phyloP scores from a whole-genome alignment of 1,284 basidiomycete species.

The Coniophora puteana region DNA sequence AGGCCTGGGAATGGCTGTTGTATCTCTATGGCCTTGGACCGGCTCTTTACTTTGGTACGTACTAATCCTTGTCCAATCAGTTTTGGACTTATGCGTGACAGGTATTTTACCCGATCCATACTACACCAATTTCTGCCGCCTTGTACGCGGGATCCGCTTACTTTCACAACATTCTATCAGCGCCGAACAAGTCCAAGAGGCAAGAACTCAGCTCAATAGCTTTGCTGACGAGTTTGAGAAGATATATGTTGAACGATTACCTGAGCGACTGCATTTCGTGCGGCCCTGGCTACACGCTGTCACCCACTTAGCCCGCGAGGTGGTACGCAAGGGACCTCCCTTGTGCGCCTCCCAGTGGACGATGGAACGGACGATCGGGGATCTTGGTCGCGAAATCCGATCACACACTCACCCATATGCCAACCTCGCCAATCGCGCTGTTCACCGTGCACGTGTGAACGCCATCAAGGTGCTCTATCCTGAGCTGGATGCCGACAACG shows the following conservation, averaged over 20 bases:
- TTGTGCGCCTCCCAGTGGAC: conserved; percentile 8
- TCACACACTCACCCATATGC: conserved; percentile 2
- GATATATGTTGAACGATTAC: not conserved
- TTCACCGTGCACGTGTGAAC: too few species aligned
- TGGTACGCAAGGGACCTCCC: conserved; percentile 21
- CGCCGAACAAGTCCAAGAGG: not conserved
- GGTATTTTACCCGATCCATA: conserved; percentile 21
- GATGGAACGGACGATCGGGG: not conserved
- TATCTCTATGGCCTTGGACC: conserved; percentile 21
- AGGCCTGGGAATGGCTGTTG: conserved; percentile 23
- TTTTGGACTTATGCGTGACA: too few species aligned
- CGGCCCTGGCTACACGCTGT: conserved; percentile 2
- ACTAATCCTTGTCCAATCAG: too few species aligned
- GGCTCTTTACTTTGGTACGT: conserved; percentile 13
- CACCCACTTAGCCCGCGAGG: conserved; percentile 14
- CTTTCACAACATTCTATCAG: conserved; percentile 4
- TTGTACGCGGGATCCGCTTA: conserved; percentile 1
- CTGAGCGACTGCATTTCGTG: conserved; percentile 1
- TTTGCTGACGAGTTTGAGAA: conserved; percentile 1
- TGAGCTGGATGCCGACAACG: too few species aligned
- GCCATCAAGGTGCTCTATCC: too few species aligned
- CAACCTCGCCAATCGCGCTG: conserved; percentile 1
- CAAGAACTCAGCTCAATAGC: not conserved
- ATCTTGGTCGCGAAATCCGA: conserved; percentile 2
- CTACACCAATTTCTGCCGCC: conserved; percentile 10